Conservation (phyloP, 352 stramenopile genomes). For the Phytophthora syringae region DNA sequence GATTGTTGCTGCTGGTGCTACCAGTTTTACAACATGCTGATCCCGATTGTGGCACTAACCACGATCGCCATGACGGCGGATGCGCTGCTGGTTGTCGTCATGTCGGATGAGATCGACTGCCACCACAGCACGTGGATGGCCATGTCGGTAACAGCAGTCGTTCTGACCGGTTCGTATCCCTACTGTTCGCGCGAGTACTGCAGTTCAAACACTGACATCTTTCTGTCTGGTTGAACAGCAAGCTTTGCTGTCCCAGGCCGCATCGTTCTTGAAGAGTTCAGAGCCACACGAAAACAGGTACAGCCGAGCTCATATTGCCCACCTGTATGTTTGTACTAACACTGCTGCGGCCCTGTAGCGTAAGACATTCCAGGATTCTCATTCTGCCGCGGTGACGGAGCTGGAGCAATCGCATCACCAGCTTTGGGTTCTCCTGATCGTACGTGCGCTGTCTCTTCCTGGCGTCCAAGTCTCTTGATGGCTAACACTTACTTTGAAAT, state of each 20-base stretch:
- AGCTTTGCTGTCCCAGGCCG: slow-evolving; percentile 67
- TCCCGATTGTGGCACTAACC: slow-evolving; percentile 52
- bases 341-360: slow-evolving; percentile 2
- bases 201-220: background rate
- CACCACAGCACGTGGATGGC: slow-evolving; percentile 73
- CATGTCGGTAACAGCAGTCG: slow-evolving; percentile 63
- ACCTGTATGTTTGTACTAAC: background rate
- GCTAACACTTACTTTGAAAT: background rate
- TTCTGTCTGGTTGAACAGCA: slow-evolving; percentile 28
- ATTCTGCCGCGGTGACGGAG: slow-evolving; percentile 45
- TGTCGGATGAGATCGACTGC: slow-evolving; percentile 67
- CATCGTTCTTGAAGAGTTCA: slow-evolving; percentile 71
- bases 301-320: background rate
- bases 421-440: slow-evolving; percentile 69
- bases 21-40: slow-evolving; percentile 61
- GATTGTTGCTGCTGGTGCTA: background rate
- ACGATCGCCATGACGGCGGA: slow-evolving; percentile 66
- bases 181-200: background rate
- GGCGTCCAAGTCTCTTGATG: background rate
- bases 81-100: slow-evolving; percentile 49
- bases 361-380: slow-evolving; percentile 51
- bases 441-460: slow-evolving; percentile 31
- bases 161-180: slow-evolving; percentile 54
- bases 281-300: slow-evolving; percentile 59
- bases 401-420: slow-evolving; percentile 75